A percentile compares a stretch with the other conserved stretches of the same genome.
These are phyloP conservation scores for Xylaria cubensis DNA, from an alignment of 495 filamentous ascomycete genomes.

Conservation along the genomic window DNA sequence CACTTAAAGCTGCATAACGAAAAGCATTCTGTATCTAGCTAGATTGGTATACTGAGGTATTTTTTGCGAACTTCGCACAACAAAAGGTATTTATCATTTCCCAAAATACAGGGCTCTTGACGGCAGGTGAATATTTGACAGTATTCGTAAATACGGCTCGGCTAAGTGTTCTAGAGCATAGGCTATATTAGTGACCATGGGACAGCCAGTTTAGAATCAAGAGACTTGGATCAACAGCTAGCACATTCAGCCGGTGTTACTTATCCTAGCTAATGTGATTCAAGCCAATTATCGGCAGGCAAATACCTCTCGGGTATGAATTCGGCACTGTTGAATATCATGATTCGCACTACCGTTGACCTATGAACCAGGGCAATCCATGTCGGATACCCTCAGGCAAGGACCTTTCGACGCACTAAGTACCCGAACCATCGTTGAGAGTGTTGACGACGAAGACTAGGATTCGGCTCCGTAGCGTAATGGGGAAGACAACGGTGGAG, in stretches of 20 bases:
- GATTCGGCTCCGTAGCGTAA: background rate
- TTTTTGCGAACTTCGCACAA: no score
- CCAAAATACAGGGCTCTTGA: no score
- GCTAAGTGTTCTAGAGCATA: background rate
- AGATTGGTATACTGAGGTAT: background rate
- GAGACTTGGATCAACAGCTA: background rate
- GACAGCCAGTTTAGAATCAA: background rate
- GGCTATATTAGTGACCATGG: background rate
- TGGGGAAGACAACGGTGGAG: background rate
- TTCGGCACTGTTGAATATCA: background rate
- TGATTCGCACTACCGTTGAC: background rate
- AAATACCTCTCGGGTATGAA: background rate
- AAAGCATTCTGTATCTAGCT: background rate
- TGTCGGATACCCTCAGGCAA: background rate
- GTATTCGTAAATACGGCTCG: background rate
- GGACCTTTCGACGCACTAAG: background rate
- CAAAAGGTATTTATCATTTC: no score
- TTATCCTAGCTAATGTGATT: background rate
- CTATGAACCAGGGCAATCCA: background rate
- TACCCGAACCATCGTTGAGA: background rate
- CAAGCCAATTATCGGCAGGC: background rate
- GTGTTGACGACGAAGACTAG: background rate
- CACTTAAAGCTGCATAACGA: no score
- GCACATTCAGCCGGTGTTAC: background rate
- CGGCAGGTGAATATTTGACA: background rate